Base-by-base conservation (phyloP, 371 early-diverging fungal species). In the Thermomucor indicae-seudaticae region DNA sequence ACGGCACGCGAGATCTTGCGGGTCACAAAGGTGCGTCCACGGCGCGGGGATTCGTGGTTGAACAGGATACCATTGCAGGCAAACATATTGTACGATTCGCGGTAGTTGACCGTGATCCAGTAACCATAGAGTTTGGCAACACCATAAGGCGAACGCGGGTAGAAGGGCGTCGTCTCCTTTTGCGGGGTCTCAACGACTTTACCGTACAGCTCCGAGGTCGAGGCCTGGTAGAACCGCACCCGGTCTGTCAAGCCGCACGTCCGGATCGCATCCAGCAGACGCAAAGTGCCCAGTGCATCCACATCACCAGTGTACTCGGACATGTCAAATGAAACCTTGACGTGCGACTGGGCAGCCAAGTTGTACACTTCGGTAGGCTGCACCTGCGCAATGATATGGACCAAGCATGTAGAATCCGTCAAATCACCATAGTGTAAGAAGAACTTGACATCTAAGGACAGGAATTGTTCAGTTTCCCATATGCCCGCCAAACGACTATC, bases 241-340 rank as follows among this genome's bases (percentile, higher is more conserved):
- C 81, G 77, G 41, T 88, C 69, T 2, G 80, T 65, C 43, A 92
- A 64, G 43, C 89, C 89, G 61, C 85, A 84, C 3, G 86, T 89
- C 53, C 89, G 81, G 61, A 90, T 86, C 28, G 91, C 90, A 62
- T 90, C 89, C 37, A 92, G 72, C 8, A 91, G 72, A 57, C 89
- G 85, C 46, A 89, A 80, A 29, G 90, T 90, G 51, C 90, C 90
- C 16, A 89, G 72, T 30, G 79, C 92, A 76, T 90, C 91, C 12
- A 92, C 92, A 64, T 90, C 85, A 69, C 87, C 88, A 32, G 89
- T 91, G 72, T 92, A 92, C 65, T 90, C 90, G 29, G 92, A 84
- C 89, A 90, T 88, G 51, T 90, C 90, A 62, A 92, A 92, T 6
- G 91, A 90, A 20, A 92, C 91, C 69, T 89, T 90, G 67, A 91